Base-by-base conservation (phyloP, 345 rosid species). In the Sonneratia alba region DNA sequence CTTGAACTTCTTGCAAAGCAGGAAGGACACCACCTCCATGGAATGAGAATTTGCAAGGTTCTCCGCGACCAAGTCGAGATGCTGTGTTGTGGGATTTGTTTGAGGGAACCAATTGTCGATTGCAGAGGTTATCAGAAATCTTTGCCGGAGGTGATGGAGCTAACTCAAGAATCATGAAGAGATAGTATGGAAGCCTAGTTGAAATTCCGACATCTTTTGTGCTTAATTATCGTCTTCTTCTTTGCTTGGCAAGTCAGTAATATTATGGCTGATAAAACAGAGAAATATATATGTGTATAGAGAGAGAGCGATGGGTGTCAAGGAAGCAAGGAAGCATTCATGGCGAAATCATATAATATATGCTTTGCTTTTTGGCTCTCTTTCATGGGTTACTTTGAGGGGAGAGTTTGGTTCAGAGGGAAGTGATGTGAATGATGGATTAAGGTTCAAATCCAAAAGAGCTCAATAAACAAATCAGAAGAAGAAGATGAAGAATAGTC, bases 241-340 rank as follows among this genome's bases (percentile, higher is more conserved):
- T 68, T 66, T 74, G 67, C 72, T 74, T 74, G 71, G 66, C 21
- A 9, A 27, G 67, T 67, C 71, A 40, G 76, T 40, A 36, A 74
- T 15, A 66, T 61, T 6, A 69, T 61, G 36, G 70, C 70, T 45
- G 42, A 24, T 7, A 56, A 64, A 8, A 48, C 32, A 22, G 73
- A 59, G 67, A 15, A 24, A 11, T 9, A 57, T 45, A 66, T 38
- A 36, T n/a, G 34, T n/a, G 24, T 18, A 70, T 6, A 9, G 43
- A 65, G 45, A 32, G 49, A 36, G 69, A 63, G 64, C 32, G 62
- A 72, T 72, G 70, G 71, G 67, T 74, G 76, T 21, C 37, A 34
- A 45, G 47, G 45, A 74, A 74, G 76, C 76, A 74, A 74, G 53
- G 76, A 74, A 74, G 71, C 71, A 68, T 57, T 68, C 66, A 70